A percentile compares a stretch with the other conserved stretches of the same genome.
These are phyloP conservation scores for Ascochyta clinopodiicola DNA, from an alignment of 2,329 filamentous ascomycete species.

Conservation along the genomic window DNA sequence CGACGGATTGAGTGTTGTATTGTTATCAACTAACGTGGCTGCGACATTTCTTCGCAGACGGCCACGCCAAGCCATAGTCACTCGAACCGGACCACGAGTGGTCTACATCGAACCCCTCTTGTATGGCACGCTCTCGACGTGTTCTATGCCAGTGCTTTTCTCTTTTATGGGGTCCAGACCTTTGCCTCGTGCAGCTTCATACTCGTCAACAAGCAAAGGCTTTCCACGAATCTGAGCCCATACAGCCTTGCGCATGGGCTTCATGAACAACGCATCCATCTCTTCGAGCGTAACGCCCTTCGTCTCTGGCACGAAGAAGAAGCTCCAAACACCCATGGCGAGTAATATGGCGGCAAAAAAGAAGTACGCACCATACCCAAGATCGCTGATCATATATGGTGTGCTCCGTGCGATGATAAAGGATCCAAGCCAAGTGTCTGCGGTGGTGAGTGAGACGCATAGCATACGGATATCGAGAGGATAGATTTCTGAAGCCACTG, in stretches of 20 bases:
- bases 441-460: slow-evolving; percentile 49
- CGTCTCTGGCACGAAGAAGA: slow-evolving; percentile 44
- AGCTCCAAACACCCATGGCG: slow-evolving; percentile 41
- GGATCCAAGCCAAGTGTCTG: slow-evolving; percentile 49
- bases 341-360: slow-evolving; percentile 46
- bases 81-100: slow-evolving; percentile 1
- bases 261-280: slow-evolving; percentile 41
- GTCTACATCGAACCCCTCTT: slow-evolving; percentile 11
- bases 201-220: slow-evolving; percentile 25
- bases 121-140: slow-evolving; percentile 21
- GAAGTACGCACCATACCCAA: slow-evolving; percentile 50
- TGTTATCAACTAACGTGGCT: slow-evolving; percentile 1
- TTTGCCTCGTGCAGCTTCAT: slow-evolving; percentile 24
- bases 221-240: slow-evolving; percentile 38
- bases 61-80: not conserved
- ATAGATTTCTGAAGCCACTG: slow-evolving; percentile 59
- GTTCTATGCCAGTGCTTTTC: slow-evolving; percentile 29
- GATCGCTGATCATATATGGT: slow-evolving; percentile 47
- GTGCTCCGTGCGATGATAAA: slow-evolving; percentile 51
- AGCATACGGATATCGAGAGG: slow-evolving; percentile 51
- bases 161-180: slow-evolving; percentile 21
- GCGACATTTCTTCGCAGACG: not conserved
- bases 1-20: slow-evolving; percentile 16
- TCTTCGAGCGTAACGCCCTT: slow-evolving; percentile 42
- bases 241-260: slow-evolving; percentile 38